Percentiles rank a stretch among this genome's conserved stretches.
phyloP scores from a whole-genome alignment of 2,329 filamentous ascomycete genomes.

The Pestalotiopsis sp. region DNA sequence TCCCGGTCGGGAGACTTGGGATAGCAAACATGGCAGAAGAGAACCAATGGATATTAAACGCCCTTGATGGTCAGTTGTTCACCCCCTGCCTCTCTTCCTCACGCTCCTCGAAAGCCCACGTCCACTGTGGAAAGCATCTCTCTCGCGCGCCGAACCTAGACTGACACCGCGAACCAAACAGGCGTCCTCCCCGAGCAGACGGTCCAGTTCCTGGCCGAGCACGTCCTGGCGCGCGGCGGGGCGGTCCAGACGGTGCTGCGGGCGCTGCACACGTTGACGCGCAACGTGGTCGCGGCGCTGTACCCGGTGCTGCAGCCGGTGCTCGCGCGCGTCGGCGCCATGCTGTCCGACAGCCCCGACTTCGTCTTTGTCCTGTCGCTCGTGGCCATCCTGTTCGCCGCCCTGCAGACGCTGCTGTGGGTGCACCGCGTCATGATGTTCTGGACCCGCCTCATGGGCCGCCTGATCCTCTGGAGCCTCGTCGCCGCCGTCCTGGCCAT shows the following conservation, averaged over 20 bases:
- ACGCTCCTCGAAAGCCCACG: not conserved
- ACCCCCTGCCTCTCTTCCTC: not conserved
- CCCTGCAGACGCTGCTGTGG: conserved; percentile 71
- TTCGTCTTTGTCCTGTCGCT: conserved; percentile 48
- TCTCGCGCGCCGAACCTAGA: not conserved
- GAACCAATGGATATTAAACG: conserved; percentile 28
- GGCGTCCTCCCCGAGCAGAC: conserved; percentile 48
- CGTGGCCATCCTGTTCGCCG: conserved; percentile 57
- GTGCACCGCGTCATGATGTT: conserved; percentile 74
- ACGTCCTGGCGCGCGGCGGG: conserved; percentile 50
- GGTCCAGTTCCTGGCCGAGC: conserved; percentile 45
- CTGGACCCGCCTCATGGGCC: conserved; percentile 71
- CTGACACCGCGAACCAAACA: conserved; percentile 18
- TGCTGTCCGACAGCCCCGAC: conserved; percentile 43
- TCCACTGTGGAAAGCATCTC: not conserved
- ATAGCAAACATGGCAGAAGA: conserved; percentile 15
- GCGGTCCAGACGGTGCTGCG: conserved; percentile 45
- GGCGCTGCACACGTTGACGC: conserved; percentile 33
- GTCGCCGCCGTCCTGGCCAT: conserved; percentile 57
- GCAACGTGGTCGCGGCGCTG: conserved; percentile 28
- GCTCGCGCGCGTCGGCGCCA: conserved; percentile 39
- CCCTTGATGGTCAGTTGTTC: conserved; percentile 28
- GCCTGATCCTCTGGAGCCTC: conserved; percentile 65
- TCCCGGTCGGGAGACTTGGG: not conserved
- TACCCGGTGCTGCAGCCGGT: conserved; percentile 46